phyloP scores from a whole-genome alignment of 148 eudicot species.

The Tetragonia tetragonoides region DNA sequence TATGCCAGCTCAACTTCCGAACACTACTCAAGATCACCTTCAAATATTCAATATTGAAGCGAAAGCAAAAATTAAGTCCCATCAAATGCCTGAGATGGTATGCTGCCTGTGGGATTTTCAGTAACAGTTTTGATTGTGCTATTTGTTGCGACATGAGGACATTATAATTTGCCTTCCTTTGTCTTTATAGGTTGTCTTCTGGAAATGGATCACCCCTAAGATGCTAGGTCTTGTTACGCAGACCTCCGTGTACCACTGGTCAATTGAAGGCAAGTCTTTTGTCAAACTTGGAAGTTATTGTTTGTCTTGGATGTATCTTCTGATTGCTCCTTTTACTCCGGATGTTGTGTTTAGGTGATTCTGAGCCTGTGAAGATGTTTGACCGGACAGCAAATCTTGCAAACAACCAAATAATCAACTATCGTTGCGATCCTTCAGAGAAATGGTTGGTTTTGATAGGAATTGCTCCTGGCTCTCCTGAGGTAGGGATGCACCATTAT shows the following conservation, averaged over 20 bases:
- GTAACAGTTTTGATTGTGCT: neutral
- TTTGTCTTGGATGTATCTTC: neutral
- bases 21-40: conserved; percentile 91
- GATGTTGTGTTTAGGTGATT: conserved; percentile 52
- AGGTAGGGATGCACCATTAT: conserved; percentile 39
- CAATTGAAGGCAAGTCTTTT: conserved; percentile 64
- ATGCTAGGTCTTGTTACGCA: conserved; percentile 92
- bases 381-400: conserved; percentile 87
- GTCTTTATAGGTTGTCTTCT: conserved; percentile 67
- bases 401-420: conserved; percentile 89
- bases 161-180: neutral
- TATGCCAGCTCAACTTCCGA: conserved; percentile 87
- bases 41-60: conserved; percentile 89
- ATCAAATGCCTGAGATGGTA: conserved; percentile 98
- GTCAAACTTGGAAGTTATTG: neutral
- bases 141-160: neutral
- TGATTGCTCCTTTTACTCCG: neutral
- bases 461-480: conserved; percentile 89
- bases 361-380: conserved; percentile 88
- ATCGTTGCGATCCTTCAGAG: conserved; percentile 83
- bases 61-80: conserved; percentile 79
- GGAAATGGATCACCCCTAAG: conserved; percentile 94
- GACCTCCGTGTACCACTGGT: conserved; percentile 84
- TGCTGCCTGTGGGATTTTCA: neutral
- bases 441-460: conserved; percentile 97